phyloP scores from a whole-genome alignment of 164 flowering plant genomes.

The Saururus chinensis region DNA sequence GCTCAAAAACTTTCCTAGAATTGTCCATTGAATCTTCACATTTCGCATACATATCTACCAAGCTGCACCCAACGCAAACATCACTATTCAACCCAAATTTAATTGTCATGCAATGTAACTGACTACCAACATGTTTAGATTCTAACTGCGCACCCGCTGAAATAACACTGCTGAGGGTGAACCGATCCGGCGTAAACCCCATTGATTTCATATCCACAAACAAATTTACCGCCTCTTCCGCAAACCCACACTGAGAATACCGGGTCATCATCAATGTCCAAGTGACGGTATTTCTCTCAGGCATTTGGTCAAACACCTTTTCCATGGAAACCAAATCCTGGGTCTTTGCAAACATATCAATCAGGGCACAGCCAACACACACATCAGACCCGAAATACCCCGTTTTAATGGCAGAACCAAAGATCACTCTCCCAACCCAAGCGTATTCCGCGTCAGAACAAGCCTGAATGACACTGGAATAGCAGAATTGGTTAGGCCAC shows the following conservation, averaged over 20 bases:
- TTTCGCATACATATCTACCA: constrained; percentile 79
- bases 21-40: constrained; percentile 41
- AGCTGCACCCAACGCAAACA: constrained; percentile 65
- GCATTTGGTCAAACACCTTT: constrained; percentile 63
- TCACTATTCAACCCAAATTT: constrained; percentile 40
- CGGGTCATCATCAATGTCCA: constrained; percentile 86
- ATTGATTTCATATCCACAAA: constrained; percentile 48
- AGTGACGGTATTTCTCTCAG: constrained; percentile 49
- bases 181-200: constrained; percentile 47
- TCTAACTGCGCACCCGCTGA: constrained; percentile 62
- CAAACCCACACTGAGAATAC: constrained; percentile 44
- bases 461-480: constrained; percentile 50
- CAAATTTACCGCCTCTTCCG: constrained; percentile 38
- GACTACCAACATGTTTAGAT: constrained; percentile 37
- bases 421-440: constrained; percentile 33
- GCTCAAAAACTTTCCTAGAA: constrained; percentile 57
- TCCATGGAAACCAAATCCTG: constrained; percentile 41
- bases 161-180: constrained; percentile 48
- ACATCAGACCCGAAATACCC: constrained; percentile 61
- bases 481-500: constrained; percentile 65
- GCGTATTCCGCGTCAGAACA: constrained; percentile 31
- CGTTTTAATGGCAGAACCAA: constrained; percentile 51
- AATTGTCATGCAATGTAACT: constrained; percentile 51
- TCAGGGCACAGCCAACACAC: constrained; percentile 66
- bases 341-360: constrained; percentile 70